These are phyloP conservation scores for Alternaria sp. DNA, from an alignment of 2,329 filamentous ascomycete genomes.

Conservation along the genomic window DNA sequence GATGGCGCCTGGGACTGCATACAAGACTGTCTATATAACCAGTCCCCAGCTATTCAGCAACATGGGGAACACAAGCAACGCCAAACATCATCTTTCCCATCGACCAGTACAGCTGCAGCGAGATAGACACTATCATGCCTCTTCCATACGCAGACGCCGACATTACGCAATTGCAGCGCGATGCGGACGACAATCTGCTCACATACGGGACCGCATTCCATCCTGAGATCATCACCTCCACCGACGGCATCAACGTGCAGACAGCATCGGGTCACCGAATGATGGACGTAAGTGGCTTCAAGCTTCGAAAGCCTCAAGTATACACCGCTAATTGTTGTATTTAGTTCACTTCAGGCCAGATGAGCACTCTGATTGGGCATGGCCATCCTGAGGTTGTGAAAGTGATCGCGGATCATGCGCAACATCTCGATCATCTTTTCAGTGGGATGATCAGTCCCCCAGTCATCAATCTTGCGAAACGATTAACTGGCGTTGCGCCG, in stretches of 20 bases:
- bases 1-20: background rate
- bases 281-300: constrained; percentile 30
- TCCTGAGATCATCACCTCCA: constrained; percentile 38
- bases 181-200: constrained; percentile 30
- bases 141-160: constrained; percentile 23
- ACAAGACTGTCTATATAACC: background rate
- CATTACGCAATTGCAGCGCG: constrained; percentile 24
- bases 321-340: background rate
- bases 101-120: background rate
- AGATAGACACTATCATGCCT: constrained; percentile 12
- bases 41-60: background rate
- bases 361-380: constrained; percentile 34
- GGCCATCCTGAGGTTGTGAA: constrained; percentile 43
- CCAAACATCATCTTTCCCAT: background rate
- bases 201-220: constrained; percentile 35
- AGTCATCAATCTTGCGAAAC: constrained; percentile 41
- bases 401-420: constrained; percentile 34
- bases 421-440: constrained; percentile 43
- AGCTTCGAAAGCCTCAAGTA: background rate
- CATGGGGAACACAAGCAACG: background rate
- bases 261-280: constrained; percentile 39
- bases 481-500: constrained; percentile 33
- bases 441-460: constrained; percentile 47
- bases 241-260: constrained; percentile 38
- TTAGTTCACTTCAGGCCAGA: constrained; percentile 17